Evolutionary conservation across 2,329 filamentous ascomycete species (phyloP), one percentile per base, ranked within the genome.

Genomic region (Epichloe glyceriae): DNA sequence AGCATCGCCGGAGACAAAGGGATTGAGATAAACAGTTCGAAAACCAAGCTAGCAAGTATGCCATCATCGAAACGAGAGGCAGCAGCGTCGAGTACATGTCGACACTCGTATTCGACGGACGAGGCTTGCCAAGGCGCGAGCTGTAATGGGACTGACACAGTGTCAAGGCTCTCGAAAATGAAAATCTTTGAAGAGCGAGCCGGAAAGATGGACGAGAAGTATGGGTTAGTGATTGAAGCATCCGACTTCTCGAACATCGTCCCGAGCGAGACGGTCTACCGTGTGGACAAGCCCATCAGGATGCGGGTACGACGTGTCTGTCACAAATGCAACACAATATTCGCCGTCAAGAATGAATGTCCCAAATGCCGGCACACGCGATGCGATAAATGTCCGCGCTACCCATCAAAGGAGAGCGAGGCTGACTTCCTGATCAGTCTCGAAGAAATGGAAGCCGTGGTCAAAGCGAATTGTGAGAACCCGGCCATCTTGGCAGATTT

Each of bases 301-400:
- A 85, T 90, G 78, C 81, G 86, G 50, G 79, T 89, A 49, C 85
- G 86, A 64, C 80, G 83, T 57, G 83, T 78, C 55, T 96, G 90
- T 67, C 90, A 95, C 68, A 76, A 79, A 57, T 96, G 90, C 71
- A 78, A 82, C 52, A 79, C 83, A 14, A 78, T 78, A 22, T 95
- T 91, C 64, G 83, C 85, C 51, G 67, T 77, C 19, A 79, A 83
- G 60, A 88, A 84, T 68, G 74, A 84, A 53, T 95, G 90, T 67
- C 67, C 75, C 56, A 79, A 79, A 57, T 96, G 90, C 70, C 76
- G 85, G 58, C 90, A 96, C 68, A 73, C 73, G 45, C 80, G 87
- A 57, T 96, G 90, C 77, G 85, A 80, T 62, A 82, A 85, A 61
- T 96, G 90, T 65, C 79, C 81, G 30, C 81, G 87, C 50, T 80